phyloP scores from a whole-genome alignment of 2,329 filamentous ascomycete species.

The Fusarium duplospermum region DNA sequence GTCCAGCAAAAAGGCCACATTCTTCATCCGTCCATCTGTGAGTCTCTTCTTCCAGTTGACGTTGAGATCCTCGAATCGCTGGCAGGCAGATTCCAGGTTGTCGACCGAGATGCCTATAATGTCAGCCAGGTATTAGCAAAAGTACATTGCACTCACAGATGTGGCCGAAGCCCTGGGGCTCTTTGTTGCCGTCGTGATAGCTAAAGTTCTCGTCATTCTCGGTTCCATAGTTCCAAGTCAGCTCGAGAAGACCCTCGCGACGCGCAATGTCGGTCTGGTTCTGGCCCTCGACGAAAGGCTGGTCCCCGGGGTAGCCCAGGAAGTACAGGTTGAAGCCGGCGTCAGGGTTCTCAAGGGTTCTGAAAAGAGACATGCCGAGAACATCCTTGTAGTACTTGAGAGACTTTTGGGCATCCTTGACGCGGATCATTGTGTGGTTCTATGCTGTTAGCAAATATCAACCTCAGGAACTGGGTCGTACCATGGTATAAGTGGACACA shows the following conservation, averaged over 20 bases:
- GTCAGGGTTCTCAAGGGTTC: constrained; percentile 75
- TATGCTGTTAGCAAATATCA: constrained; percentile 45
- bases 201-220: constrained; percentile 86
- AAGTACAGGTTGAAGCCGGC: constrained; percentile 93
- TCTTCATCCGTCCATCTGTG: constrained; percentile 92
- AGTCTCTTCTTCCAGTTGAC: constrained; percentile 96
- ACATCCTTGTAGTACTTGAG: constrained; percentile 86
- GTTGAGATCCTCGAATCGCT: constrained; percentile 83
- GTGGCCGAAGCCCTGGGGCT: constrained; percentile 95
- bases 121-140: constrained; percentile 32
- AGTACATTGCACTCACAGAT: constrained; percentile 71
- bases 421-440: constrained; percentile 95
- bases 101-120: constrained; percentile 81
- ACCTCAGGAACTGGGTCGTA: constrained; percentile 40
- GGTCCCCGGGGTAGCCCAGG: constrained; percentile 77
- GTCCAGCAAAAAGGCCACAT: constrained; percentile 90
- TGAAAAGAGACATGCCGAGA: constrained; percentile 87
- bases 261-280: constrained; percentile 65
- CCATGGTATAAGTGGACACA: constrained; percentile 78
- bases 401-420: constrained; percentile 82
- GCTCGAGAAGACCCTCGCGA: constrained; percentile 86
- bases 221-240: constrained; percentile 87
- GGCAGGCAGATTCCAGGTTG: constrained; percentile 87
- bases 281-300: constrained; percentile 60
- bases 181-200: constrained; percentile 92